Conservation (phyloP, 2,329 filamentous ascomycete species). For the Pseudogymnoascus sp. region DNA sequence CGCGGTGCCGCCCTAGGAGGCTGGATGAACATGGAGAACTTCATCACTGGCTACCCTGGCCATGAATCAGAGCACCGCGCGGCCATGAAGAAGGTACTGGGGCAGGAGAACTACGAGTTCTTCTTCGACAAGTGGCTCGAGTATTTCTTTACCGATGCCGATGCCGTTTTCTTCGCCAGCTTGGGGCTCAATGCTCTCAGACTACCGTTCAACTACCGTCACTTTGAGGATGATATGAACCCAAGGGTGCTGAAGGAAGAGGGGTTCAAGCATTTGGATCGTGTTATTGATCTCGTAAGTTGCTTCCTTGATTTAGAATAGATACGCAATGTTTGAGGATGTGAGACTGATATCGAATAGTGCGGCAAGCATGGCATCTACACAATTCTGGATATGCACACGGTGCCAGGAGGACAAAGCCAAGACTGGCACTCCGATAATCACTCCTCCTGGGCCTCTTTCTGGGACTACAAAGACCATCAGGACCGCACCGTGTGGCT, state of each 20-base stretch:
- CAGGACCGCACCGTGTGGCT: slow-evolving; percentile 43
- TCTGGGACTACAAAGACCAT: slow-evolving; percentile 44
- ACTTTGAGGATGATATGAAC: slow-evolving; percentile 42
- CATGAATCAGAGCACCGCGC: slow-evolving; percentile 40
- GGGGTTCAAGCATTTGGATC: slow-evolving; percentile 41
- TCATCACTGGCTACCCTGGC: slow-evolving; percentile 43
- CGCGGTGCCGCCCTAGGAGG: slow-evolving; percentile 7
- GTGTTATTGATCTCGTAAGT: slow-evolving; percentile 33
- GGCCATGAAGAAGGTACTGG: slow-evolving; percentile 38
- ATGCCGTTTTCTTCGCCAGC: slow-evolving; percentile 41
- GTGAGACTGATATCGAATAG: neutral
- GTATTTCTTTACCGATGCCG: slow-evolving; percentile 41
- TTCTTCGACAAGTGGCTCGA: slow-evolving; percentile 43
- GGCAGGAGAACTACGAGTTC: slow-evolving; percentile 39
- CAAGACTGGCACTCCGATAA: slow-evolving; percentile 45
- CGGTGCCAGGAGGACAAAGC: slow-evolving; percentile 42
- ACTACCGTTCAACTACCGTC: slow-evolving; percentile 33
- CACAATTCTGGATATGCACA: slow-evolving; percentile 43
- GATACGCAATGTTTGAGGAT: slow-evolving; percentile 15
- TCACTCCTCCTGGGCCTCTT: slow-evolving; percentile 36
- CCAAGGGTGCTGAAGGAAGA: slow-evolving; percentile 36
- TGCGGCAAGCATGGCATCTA: slow-evolving; percentile 40
- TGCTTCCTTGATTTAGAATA: neutral
- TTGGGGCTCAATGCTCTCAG: slow-evolving; percentile 41
- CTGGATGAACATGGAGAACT: slow-evolving; percentile 36